These are phyloP conservation scores for Fraxinus pennsylvanica DNA, from an alignment of 257 asterid species.

Conservation along the genomic window DNA sequence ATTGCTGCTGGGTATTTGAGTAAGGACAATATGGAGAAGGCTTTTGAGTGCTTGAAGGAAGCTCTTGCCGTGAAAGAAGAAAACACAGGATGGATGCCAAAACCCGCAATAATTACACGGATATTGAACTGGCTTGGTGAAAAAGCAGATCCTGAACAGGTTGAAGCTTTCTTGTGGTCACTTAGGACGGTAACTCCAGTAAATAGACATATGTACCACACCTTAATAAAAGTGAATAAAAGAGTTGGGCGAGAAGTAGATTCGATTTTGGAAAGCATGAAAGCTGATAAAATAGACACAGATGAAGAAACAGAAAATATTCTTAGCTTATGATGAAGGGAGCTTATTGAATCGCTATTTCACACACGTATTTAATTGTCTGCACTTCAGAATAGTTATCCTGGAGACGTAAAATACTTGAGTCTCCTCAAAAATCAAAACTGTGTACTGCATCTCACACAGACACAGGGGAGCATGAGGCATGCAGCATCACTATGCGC, in stretches of 20 bases:
- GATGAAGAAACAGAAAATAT: constrained; percentile 38
- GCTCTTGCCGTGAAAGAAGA: constrained; percentile 47
- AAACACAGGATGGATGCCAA: constrained; percentile 54
- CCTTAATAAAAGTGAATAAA: constrained; percentile 30
- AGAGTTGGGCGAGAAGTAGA: constrained; percentile 31
- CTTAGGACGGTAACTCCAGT: constrained; percentile 38
- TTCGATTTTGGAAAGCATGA: constrained; percentile 36
- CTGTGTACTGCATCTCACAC: too few species aligned
- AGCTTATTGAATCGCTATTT: too few species aligned
- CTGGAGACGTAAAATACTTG: too few species aligned
- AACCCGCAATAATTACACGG: constrained; percentile 34
- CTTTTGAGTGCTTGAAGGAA: constrained; percentile 54
- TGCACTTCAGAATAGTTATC: too few species aligned
- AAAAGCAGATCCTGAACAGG: constrained; percentile 38
- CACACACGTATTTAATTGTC: too few species aligned
- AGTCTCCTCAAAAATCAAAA: too few species aligned
- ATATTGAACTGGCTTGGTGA: constrained; percentile 53
- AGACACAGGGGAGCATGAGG: too few species aligned
- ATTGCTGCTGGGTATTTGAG: constrained; percentile 49
- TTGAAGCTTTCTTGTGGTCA: constrained; percentile 45
- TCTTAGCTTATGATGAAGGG: constrained; percentile 21
- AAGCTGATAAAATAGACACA: constrained; percentile 29
- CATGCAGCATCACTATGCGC: too few species aligned
- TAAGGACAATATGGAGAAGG: constrained; percentile 40
- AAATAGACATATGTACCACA: constrained; percentile 33